phyloP scores from a whole-genome alignment of 345 rosid species.

The Dipteronia sinensis region DNA sequence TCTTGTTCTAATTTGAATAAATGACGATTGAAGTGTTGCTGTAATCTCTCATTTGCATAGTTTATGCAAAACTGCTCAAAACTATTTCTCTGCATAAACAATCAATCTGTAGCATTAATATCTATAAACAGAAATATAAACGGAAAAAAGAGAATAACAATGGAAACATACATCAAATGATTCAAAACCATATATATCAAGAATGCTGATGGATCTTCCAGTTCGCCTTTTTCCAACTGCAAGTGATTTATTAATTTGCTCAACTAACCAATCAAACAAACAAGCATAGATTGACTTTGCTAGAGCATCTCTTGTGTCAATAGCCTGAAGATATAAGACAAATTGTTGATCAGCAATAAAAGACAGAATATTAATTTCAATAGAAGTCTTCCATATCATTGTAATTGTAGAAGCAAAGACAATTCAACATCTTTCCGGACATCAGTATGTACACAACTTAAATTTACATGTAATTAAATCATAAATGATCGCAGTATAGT shows the following conservation, averaged over 20 bases:
- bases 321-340: constrained; percentile 56
- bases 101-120: constrained; percentile 22
- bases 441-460: not conserved
- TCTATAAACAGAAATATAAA: constrained; percentile 12
- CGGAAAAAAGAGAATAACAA: constrained; percentile 11
- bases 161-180: constrained; percentile 79
- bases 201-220: constrained; percentile 98
- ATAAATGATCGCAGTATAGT: not conserved
- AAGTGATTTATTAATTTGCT: constrained; percentile 93
- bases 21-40: constrained; percentile 98
- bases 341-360: not conserved
- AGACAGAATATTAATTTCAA: constrained; percentile 13
- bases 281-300: constrained; percentile 93
- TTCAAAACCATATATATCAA: constrained; percentile 98
- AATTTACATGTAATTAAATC: not conserved
- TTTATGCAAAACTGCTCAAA: constrained; percentile 99
- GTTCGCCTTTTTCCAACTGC: constrained; percentile 92
- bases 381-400: not conserved
- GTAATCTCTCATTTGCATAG: constrained; percentile 98
- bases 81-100: constrained; percentile 82
- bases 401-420: not conserved
- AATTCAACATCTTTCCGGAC: not conserved
- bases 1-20: constrained; percentile 98
- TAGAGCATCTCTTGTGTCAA: constrained; percentile 88
- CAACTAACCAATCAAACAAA: constrained; percentile 95